Evolutionary conservation across 179 eudicot genomes (phyloP), one percentile per base, ranked within the genome.

Genomic region (Heliamphora pulchella): DNA sequence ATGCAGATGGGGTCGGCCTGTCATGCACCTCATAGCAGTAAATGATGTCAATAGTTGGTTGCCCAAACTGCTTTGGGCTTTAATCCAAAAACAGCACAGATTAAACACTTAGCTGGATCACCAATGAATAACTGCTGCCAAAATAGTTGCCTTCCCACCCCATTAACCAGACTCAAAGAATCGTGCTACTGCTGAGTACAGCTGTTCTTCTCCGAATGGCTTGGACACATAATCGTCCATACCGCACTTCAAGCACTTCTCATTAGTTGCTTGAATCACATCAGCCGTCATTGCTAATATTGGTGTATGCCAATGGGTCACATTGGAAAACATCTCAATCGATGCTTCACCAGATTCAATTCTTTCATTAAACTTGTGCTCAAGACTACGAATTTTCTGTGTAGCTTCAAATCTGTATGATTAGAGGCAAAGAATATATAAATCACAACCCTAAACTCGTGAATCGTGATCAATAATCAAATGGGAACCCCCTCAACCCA

Each of bases 241-340:
- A 18, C 98, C 99, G 68, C 91, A 86, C 75, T 90, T 85, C 63
- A 77, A 10, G 83, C 98, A 92, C 78, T 88, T 83, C 72, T 94
- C 98, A 50, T 87, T 85, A 57, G 93, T 89, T 59, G 97, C 98
- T 79, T 94, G 99, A 73, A 89, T 91, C n/a, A 96, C 98, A 84
- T 96, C 99, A 1, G 99, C 99, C 54, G 99, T 96, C 99, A 96
- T 94, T 3, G 99, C 98, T 77, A 96, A 79, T 86, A 96, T 96
- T 5, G 99, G 99, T 0, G 90, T 88, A 84, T 87, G 98, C 98
- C 97, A 93, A 77, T 61, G 80, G 79, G 77, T 71, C 78, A 73
- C 75, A 51, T 83, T 80, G 39, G 80, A 76, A 48, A 46, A 81
- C 68, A 78, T 81, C 61, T 87, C 87, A 8, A 7, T 43, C 11